phyloP scores from a whole-genome alignment of 495 filamentous ascomycete species.

The Monascus purpureus region DNA sequence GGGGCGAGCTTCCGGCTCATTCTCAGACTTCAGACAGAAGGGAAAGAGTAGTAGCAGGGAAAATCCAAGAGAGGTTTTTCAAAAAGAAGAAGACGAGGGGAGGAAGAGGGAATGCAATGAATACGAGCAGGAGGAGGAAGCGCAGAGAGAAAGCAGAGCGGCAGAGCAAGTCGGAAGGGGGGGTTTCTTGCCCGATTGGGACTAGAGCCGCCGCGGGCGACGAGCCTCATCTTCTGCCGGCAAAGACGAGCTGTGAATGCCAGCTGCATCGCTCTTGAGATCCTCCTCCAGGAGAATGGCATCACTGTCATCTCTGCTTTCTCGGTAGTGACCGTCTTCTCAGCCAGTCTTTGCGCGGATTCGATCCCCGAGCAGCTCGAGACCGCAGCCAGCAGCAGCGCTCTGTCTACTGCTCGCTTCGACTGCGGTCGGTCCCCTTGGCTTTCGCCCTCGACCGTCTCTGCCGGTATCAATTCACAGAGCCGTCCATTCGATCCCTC shows the following conservation, averaged over 20 bases:
- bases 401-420: too few relatives aligned
- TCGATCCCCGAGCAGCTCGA: too few relatives aligned
- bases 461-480: too few relatives aligned
- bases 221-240: slow-evolving; percentile 10
- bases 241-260: not conserved
- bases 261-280: too few relatives aligned
- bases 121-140: not conserved
- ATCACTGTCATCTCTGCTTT: too few relatives aligned
- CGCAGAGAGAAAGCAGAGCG: slow-evolving; percentile 1
- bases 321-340: too few relatives aligned
- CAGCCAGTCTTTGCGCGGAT: too few relatives aligned
- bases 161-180: slow-evolving; percentile 11
- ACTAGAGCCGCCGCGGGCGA: slow-evolving; percentile 8
- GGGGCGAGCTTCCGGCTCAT: slow-evolving; percentile 72
- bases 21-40: slow-evolving; percentile 15
- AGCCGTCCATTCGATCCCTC: too few relatives aligned
- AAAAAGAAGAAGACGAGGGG: slow-evolving; percentile 6
- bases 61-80: slow-evolving; percentile 3
- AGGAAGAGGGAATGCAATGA: slow-evolving; percentile 4
- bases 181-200: slow-evolving; percentile 16
- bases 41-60: slow-evolving; percentile 2
- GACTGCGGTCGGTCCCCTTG: too few relatives aligned
- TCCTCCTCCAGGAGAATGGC: too few relatives aligned
- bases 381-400: too few relatives aligned
- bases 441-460: too few relatives aligned